Evolutionary conservation across 805 yeast species (phyloP), one percentile per base, ranked within the genome.

Genomic region (Monosporozyma unispora): DNA sequence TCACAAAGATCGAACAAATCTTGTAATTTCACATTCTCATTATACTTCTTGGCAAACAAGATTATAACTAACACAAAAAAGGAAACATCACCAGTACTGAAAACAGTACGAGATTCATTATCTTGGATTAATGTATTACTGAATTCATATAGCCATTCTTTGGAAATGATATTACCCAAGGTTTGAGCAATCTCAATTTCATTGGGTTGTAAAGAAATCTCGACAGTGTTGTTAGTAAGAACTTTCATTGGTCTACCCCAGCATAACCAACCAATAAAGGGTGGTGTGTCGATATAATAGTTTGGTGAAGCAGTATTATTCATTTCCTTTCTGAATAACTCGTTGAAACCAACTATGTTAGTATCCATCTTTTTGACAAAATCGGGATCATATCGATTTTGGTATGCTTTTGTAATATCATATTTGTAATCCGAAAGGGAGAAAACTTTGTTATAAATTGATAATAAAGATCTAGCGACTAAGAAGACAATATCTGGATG

Each of bases 401-500:
- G 58, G 53, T 69, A 72, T 14, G 75, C 73, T 21, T 71, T 74
- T 1, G 64, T 56, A 35, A 77, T 57, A 51, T 80, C 72, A 58
- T 87, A 77, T 0, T 70, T 74, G 49, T 67, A 71, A 4, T 66
- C 63, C 4, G 81, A 78, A 23, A 77, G 65, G 1, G 70, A 60
- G 29, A 72, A 67, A 5, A 79, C 54, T 50, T 78, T 76, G 49
- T 71, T 70, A 22, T 80, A 61, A 5, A 82, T 56, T n/a, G 76
- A 72, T 1, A 82, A 70, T 29, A 84, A 62, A 22, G 88, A 83
- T 47, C 78, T 78, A 50, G 82, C 67, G n/a, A 85, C 82, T 37
- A 79, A 63, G 50, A 80, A 73, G 1, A 87, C 71, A 46, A 87
- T 68, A 2, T 75, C 67, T 0, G 96, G 96, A 61, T 87, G 95